Evolutionary conservation across 2,329 filamentous ascomycete species (phyloP).

Genomic region (Cladosporium sphaerospermum): DNA sequence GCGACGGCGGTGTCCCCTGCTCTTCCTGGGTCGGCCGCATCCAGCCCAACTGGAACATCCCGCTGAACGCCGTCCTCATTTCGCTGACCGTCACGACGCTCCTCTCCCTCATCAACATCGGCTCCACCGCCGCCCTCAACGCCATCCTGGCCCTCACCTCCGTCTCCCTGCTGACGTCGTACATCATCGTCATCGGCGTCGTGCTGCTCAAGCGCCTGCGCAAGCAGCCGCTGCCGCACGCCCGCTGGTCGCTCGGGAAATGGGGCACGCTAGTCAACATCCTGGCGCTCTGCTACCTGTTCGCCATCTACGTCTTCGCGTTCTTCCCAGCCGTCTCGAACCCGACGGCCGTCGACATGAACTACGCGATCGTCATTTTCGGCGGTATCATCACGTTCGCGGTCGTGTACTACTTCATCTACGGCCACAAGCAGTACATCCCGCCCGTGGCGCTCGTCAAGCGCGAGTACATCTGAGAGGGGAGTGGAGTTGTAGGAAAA

Average conservation of each 20-base stretch:
- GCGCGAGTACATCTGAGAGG: slow-evolving; percentile 13
- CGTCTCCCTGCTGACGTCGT: slow-evolving; percentile 40
- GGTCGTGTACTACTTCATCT: slow-evolving; percentile 31
- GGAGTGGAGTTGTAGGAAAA: too few species aligned
- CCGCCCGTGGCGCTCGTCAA: slow-evolving; percentile 26
- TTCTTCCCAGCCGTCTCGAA: slow-evolving; percentile 40
- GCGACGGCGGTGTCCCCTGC: slow-evolving; percentile 38
- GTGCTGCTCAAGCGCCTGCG: slow-evolving; percentile 38
- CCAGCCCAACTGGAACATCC: slow-evolving; percentile 24
- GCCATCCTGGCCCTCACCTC: slow-evolving; percentile 40
- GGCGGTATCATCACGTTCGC: slow-evolving; percentile 33
- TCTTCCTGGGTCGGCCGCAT: slow-evolving; percentile 32
- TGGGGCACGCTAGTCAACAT: slow-evolving; percentile 50
- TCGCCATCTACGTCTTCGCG: slow-evolving; percentile 52
- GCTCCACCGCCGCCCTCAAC: slow-evolving; percentile 38
- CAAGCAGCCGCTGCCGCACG: slow-evolving; percentile 36
- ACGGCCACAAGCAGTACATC: slow-evolving; percentile 31
- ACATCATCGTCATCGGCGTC: slow-evolving; percentile 35
- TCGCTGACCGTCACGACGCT: slow-evolving; percentile 49
- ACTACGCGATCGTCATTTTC: slow-evolving; percentile 37
- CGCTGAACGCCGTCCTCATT: slow-evolving; percentile 31
- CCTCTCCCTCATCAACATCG: slow-evolving; percentile 39
- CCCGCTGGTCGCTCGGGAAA: slow-evolving; percentile 49
- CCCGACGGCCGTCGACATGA: slow-evolving; percentile 34
- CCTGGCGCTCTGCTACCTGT: slow-evolving; percentile 47